Evolutionary conservation across 306 rosid species (phyloP), one percentile per base, ranked within the genome.

Genomic region (Rosa rugosa): DNA sequence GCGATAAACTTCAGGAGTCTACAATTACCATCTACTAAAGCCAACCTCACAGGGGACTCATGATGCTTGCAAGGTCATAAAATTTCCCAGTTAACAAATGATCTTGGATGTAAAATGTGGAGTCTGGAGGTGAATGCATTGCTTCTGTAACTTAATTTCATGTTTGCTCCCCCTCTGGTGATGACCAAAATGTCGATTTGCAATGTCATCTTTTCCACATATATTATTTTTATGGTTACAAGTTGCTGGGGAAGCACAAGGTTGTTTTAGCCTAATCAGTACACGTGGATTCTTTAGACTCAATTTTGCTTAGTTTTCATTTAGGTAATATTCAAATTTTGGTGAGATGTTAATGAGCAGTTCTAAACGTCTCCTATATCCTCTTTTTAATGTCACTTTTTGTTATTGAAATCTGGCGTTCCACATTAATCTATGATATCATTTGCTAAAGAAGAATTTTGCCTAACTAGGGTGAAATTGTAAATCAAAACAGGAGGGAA

Each of bases 1-100:
- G 45, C 86, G 87, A 71, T 91, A 85, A 85, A 69, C 62, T 6
- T 14, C 4, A 6, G 71, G 31, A 51, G 70, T 46, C 71, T 73
- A 49, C 16, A 4, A 16, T 23, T 59, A 45, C 31, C 54, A 16
- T 73, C 44, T 72, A 66, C 71, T 8, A 23, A 51, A 17, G 78
- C 71, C 45, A 2, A 11, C 74, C 77, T 50, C 59, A 18, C 8
- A 20, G 42, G 51, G 69, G 72, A 11, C 75, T 20, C 63, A n/a
- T 77, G 79, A 65, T 44, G 18, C 57, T 25, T 59, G 44, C 56
- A 75, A 25, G 69, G 57, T 59, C 78, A 23, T 75, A 46, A 25
- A 2, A 7, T 75, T 75, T 60, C 62, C 75, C 23, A 17, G 27
- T 60, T 71, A 53, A 42, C 81, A 64, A 75, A 60, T 49, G 76